Evolutionary conservation across 768 basidiomycete species (phyloP), one percentile per base, ranked within the genome.

Genomic region (Trametes cubensis): DNA sequence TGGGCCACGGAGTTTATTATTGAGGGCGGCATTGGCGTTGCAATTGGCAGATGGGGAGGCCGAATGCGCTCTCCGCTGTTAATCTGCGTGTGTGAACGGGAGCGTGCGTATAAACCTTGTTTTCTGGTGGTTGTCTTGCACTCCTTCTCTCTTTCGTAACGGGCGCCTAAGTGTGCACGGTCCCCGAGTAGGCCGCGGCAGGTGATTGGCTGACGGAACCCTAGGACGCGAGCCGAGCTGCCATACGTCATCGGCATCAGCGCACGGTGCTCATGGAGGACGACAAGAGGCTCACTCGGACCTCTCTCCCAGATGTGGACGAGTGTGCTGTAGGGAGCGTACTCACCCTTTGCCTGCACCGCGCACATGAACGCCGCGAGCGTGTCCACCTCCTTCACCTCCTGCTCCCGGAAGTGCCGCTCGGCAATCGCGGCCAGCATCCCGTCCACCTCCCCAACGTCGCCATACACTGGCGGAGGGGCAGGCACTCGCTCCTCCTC

Each of bases 331-430:
- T 34, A 34, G 34, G 6, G 34, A 34, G 34, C 34, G 28, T 40
- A 62, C 71, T 51, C 52, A 71, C 71, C 71, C 64, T 72, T 81
- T n/a, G 75, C 71, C 73, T 87, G 89, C 52, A 92, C 83, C 17
- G 85, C 81, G 66, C 83, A 86, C 88, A 92, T 88, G 67, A 93
- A 92, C 30, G 86, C 83, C 20, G 89, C 88, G 42, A 93, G 76
- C n/a, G 86, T 89, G 62, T 93, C 92, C 49, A 90, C 85, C 73
- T 94, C 92, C 72, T 87, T 87, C 54, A 86, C 79, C 14, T 79
- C 79, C 60, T 84, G 77, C 41, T 88, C 85, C 59, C 83, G 79
- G 71, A 91, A 93, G 73, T 94, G 92, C 56, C 80, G 80, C 68
- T 91, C 87, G 2, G 85, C 90, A 42, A 94, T 80, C 8, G 77